These are phyloP conservation scores for Candida orba DNA, from an alignment of 805 yeast genomes.

Conservation along the genomic window DNA sequence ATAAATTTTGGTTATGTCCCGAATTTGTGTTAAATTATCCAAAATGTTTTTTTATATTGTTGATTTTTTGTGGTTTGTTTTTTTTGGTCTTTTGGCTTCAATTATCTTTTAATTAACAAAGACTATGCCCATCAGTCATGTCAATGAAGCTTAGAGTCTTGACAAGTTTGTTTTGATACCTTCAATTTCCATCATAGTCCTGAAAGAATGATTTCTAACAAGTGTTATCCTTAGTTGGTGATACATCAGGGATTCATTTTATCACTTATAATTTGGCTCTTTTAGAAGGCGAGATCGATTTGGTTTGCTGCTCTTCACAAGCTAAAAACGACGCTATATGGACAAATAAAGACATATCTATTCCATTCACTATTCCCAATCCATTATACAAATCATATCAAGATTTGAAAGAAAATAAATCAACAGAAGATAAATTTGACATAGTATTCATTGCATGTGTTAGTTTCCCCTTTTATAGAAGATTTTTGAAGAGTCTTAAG, in stretches of 20 bases:
- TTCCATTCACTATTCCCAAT: background rate
- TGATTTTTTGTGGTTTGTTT: no score
- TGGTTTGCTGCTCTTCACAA: background rate
- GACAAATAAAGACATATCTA: background rate
- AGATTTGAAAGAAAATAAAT: background rate
- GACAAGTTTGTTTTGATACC: conserved; percentile 2
- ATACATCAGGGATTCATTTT: conserved; percentile 3
- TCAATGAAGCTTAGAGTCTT: background rate
- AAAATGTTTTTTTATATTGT: no score
- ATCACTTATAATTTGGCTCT: conserved; percentile 2
- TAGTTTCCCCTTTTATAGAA: conserved; percentile 6
- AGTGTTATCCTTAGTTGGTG: conserved; percentile 5
- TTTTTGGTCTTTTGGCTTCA: no score
- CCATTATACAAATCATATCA: background rate
- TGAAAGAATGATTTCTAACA: background rate
- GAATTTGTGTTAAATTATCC: no score
- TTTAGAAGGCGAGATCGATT: background rate
- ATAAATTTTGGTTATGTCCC: no score
- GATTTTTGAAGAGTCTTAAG: background rate
- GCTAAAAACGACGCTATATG: background rate
- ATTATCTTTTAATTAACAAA: no score
- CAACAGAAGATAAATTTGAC: conserved; percentile 1
- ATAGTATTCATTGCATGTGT: conserved; percentile 11
- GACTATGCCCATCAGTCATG: background rate
- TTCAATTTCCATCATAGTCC: background rate